Base-by-base conservation (phyloP, 768 basidiomycete species). In the Botryobasidium botryosum region DNA sequence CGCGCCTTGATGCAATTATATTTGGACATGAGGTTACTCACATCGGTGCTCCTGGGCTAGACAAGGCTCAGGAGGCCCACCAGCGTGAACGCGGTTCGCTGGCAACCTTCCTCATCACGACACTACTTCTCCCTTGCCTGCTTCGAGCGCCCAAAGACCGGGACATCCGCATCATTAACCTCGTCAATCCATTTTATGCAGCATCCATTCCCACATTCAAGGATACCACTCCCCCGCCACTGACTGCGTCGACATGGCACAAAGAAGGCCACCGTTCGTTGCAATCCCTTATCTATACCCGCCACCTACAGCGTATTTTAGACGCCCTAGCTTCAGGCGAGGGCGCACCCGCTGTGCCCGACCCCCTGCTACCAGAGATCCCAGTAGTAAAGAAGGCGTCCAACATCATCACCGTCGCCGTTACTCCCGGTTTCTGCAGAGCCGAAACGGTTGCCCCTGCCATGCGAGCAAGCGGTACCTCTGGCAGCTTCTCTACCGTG, bases 131-230 rank as follows among this genome's bases (percentile, higher is more conserved):
- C 0, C 87, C 88, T 2, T 67, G 72, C 24, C 64, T 92, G 3
- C 73, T 94, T 13, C 74, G 81, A 21, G 79, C 83, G 0, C 87
- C 88, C 0, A 67, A 70, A n/a, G 88, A 90, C 56, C 71, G 88
- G 28, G 84, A 90, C 51, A 85, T 94, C 33, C 79, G 90, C n/a
- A 72, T 94, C 51, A 65, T 96, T 56, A 77, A 77, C 45, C 67
- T 88, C 32, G 71, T 91, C 56, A 87, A 88, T 47, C 87, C 87
- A 2, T 85, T 86, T 52, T 94, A 92, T 53, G 77, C 86, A 2
- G 85, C 90, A 1, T 79, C 84, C 0, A 64, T 72, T 3, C 68
- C 71, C 3, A 51, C 62, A 3, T 64, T 68, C 52, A 51, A 62
- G 29, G 8, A 56, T 2, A 45, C 55, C 6, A 53, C 57, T 3